phyloP scores from a whole-genome alignment of 2,329 filamentous ascomycete genomes.

The Colletotrichum noveboracense region DNA sequence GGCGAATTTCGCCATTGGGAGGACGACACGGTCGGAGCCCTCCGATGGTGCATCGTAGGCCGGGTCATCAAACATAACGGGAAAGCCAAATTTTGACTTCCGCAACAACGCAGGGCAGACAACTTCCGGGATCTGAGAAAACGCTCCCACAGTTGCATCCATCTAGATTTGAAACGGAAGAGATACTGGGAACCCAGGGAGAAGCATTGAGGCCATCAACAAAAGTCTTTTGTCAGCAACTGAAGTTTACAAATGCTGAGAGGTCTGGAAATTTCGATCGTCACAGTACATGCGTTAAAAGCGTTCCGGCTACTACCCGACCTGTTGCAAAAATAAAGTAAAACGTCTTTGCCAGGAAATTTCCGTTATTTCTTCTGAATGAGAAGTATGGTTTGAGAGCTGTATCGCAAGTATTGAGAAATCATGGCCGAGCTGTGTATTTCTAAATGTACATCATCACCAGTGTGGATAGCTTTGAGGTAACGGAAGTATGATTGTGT shows the following conservation, averaged over 20 bases:
- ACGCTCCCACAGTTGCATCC: not conserved
- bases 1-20: not conserved
- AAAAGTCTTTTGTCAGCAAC: not conserved
- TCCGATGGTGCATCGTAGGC: not conserved
- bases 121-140: not conserved
- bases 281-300: not conserved
- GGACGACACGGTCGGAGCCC: not conserved
- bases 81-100: not conserved
- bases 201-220: not conserved
- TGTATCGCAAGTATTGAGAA: too few relatives aligned
- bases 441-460: not conserved
- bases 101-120: not conserved
- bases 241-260: not conserved
- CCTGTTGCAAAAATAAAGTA: not conserved
- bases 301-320: not conserved
- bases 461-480: not conserved
- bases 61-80: not conserved
- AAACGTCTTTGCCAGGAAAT: fast-evolving
- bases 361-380: not conserved
- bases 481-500: not conserved
- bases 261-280: not conserved
- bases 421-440: too few relatives aligned
- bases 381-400: not conserved
- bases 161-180: not conserved
- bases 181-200: not conserved